A percentile compares a stretch with the other conserved stretches of the same genome.
Conservation (phyloP, 306 rosid genomes). For the Cucurbita maxima region DNA sequence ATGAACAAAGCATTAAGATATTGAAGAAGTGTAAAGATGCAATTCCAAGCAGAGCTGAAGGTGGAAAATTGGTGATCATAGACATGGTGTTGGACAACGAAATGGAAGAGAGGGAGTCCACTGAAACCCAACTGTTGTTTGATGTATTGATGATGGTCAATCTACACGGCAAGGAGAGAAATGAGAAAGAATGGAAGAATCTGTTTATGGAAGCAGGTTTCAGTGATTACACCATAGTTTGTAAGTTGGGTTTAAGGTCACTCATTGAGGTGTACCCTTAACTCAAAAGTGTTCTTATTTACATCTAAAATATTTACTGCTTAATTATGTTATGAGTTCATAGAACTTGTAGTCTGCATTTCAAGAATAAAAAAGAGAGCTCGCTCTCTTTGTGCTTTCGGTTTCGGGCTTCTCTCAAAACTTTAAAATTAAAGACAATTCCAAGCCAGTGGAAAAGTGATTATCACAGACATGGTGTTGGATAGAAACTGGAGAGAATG, state of each 20-base stretch:
- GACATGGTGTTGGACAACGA: constrained; percentile 14
- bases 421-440: too few species aligned
- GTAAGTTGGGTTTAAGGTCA: constrained; percentile 28
- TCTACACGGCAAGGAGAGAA: constrained; percentile 30
- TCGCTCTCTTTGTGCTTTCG: too few species aligned
- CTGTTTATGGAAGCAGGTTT: constrained; percentile 40
- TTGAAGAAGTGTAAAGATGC: constrained; percentile 19
- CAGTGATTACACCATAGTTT: constrained; percentile 20
- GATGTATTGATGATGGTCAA: constrained; percentile 31
- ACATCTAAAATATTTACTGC: too few species aligned
- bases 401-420: too few species aligned
- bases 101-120: constrained; percentile 11
- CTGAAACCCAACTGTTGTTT: constrained; percentile 19
- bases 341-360: too few species aligned
- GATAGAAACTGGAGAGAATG: too few species aligned
- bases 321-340: too few species aligned
- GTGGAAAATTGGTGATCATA: constrained; percentile 17
- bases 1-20: constrained; percentile 14
- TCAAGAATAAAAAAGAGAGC: too few species aligned
- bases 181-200: constrained; percentile 35
- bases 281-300: too few species aligned
- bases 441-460: too few species aligned
- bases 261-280: constrained; percentile 43
- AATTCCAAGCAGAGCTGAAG: constrained; percentile 8
- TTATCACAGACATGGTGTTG: too few species aligned